Base-by-base conservation (phyloP, 2,329 filamentous ascomycete genomes). In the Aureobasidium sp. region DNA sequence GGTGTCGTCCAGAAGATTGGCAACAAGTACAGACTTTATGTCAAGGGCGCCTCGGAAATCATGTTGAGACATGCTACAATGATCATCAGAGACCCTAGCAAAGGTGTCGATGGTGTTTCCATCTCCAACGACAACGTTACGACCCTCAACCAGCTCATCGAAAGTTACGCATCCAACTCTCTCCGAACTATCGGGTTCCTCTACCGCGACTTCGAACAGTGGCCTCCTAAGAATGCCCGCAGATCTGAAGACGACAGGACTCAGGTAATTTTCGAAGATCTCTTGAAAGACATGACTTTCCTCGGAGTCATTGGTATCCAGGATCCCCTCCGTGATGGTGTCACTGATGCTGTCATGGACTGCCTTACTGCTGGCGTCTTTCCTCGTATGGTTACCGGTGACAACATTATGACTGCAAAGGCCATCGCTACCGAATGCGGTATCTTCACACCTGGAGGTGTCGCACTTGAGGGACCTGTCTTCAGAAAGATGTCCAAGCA, bases 181-280 rank as follows among this genome's bases (percentile, higher is more conserved):
- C 80, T 96, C 35, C 85, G 91, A 65, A 95, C 91, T 1, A 95
- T 96, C 67, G 90, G 87, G 47, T 82, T 96, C 65, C 80, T 91
- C 59, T 95, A 91, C 75, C 87, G 86, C 61, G 91, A 96, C 68
- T 96, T 94, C 67, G 68, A 68, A 22, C 64, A 66, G 12, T 89
- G 91, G 91, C 91, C 92, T 29, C 91, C 91, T 5, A 82, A 79
- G 64, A 81, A 82, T 52, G 82, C 81, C 17, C 83, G 77, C 45
- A 79, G 74, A 33, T 72, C 80, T 35, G 83, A 87, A 64, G 85
- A 88, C 63, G 85, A 89, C 66, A 71, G 77, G 8, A 81, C 79
- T 24, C 81, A 87, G 62, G 85, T 83, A 19, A 77, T 85, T 5
- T 88, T 92, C 63, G 82, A 86, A 17, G 82, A 85, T 63, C 72